Conservation (phyloP, 257 asterid species). For the Plantago ovata region DNA sequence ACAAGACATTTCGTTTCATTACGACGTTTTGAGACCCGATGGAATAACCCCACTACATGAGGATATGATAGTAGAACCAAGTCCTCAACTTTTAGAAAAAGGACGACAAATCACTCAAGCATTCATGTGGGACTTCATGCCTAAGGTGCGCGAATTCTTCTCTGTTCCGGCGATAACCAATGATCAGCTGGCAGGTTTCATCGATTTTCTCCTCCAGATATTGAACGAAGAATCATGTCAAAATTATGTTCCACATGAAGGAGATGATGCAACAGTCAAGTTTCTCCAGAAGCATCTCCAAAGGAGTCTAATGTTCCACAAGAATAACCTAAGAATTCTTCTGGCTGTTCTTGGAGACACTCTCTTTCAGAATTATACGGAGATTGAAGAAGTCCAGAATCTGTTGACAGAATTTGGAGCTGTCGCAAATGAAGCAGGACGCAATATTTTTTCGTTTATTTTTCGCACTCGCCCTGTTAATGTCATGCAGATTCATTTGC, state of each 20-base stretch:
- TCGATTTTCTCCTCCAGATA: slow-evolving; percentile 4
- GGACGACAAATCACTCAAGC: background rate
- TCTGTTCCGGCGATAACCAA: background rate
- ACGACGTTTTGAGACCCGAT: too few species aligned
- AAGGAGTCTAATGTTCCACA: background rate
- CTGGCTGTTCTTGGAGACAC: slow-evolving; percentile 11
- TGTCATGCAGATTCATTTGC: too few species aligned
- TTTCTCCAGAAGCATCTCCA: too few species aligned
- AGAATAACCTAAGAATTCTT: background rate
- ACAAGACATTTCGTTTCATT: too few species aligned
- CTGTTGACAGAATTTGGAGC: background rate
- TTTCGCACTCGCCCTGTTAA: background rate
- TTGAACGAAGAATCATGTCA: slow-evolving; percentile 1
- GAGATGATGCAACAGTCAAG: too few species aligned
- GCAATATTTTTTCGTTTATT: background rate
- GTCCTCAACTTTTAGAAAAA: background rate
- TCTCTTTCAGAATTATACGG: background rate
- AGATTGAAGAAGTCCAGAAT: background rate
- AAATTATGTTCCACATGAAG: background rate
- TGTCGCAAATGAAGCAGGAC: slow-evolving; percentile 5
- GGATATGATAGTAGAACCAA: too few species aligned
- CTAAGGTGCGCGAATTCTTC: slow-evolving; percentile 9
- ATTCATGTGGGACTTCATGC: slow-evolving; percentile 1
- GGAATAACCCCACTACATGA: too few species aligned
- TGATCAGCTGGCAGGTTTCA: slow-evolving; percentile 13